A percentile compares a stretch with the other conserved stretches of the same genome.
These are phyloP conservation scores for Pythium oligandrum DNA, from an alignment of 352 stramenopile genomes.

Conservation along the genomic window DNA sequence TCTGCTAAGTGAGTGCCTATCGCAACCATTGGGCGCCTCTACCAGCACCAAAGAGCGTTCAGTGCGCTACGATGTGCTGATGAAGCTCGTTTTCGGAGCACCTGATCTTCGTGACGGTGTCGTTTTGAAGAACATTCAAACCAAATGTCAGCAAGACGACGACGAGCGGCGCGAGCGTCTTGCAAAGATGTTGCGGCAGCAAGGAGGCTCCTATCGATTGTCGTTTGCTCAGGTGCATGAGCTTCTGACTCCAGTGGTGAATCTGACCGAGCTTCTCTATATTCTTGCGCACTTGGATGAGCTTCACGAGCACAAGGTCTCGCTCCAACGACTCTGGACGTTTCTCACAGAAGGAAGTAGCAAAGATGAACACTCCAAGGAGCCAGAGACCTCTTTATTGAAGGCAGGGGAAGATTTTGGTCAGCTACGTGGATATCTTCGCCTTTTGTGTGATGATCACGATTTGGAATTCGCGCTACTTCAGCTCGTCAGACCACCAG, in stretches of 20 bases:
- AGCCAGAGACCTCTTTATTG: background rate
- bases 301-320: slow-evolving; percentile 15
- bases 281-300: slow-evolving; percentile 26
- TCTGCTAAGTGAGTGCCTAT: slow-evolving; percentile 18
- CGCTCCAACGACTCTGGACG: slow-evolving; percentile 21
- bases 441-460: slow-evolving; percentile 7
- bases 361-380: no score
- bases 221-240: slow-evolving; percentile 9
- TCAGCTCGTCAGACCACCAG: no score
- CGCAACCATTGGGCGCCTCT: background rate
- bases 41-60: background rate
- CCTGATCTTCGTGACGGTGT: slow-evolving; percentile 23
- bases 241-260: slow-evolving; percentile 13
- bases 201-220: background rate
- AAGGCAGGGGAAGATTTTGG: background rate
- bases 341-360: slow-evolving; percentile 12
- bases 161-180: slow-evolving; percentile 9
- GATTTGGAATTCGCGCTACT: slow-evolving; percentile 7
- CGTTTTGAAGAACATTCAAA: slow-evolving; percentile 10
- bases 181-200: slow-evolving; percentile 10
- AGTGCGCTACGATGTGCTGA: slow-evolving; percentile 48
- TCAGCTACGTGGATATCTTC: slow-evolving; percentile 6
- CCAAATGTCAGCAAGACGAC: slow-evolving; percentile 20
- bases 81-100: slow-evolving; percentile 43
- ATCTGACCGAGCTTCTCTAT: slow-evolving; percentile 28